Base-by-base conservation (phyloP, 2,329 filamentous ascomycete species). In the Pseudopyrenochaeta lycopersici region DNA sequence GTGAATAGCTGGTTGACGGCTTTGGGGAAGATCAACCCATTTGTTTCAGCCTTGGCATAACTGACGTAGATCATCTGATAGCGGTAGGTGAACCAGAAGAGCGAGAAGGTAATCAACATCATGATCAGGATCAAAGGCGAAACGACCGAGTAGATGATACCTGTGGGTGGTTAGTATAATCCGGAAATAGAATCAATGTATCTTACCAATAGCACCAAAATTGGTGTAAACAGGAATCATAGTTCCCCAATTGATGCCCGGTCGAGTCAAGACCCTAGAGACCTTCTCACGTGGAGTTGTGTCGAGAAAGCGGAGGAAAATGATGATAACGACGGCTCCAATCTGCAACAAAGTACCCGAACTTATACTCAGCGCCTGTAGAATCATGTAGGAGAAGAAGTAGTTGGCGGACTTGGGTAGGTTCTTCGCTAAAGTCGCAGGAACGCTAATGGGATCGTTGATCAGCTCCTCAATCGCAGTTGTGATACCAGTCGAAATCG, bases 221-320 rank as follows among this genome's bases (percentile, higher is more conserved):
- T 97, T 97, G 49, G 95, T 97, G 76, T 98, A 99, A 0, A 97
- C 88, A 0, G 95, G 95, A 75, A 98, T 99, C 80, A 96, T 94
- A 0, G 88, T 88, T 7, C 95, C 95, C 95, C 96, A 99, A 49
- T 88, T 86, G 58, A 98, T 88, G 44, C 86, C 85, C 29, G 86
- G 87, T 30, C 98, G 81, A 14, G 83, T 87, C 7, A 91, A 94
- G 67, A 97, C 93, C 47, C 95, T 86, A 5, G 81, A 83, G 87
- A 94, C 98, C 76, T 98, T 98, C 71, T 89, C 86, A 51, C 87
- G 79, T 2, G 87, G 85, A 1, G 95, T 99, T 48, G 84, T 93
- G 77, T 98, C 95, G 38, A 96, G 74, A 0, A 97, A 83, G 1
- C 88, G 90, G 1, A 90, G 89, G 40, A 96, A 74, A 18, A 98